Evolutionary conservation across 352 stramenopile genomes (phyloP).

Genomic region (Thraustotheca clavata): DNA sequence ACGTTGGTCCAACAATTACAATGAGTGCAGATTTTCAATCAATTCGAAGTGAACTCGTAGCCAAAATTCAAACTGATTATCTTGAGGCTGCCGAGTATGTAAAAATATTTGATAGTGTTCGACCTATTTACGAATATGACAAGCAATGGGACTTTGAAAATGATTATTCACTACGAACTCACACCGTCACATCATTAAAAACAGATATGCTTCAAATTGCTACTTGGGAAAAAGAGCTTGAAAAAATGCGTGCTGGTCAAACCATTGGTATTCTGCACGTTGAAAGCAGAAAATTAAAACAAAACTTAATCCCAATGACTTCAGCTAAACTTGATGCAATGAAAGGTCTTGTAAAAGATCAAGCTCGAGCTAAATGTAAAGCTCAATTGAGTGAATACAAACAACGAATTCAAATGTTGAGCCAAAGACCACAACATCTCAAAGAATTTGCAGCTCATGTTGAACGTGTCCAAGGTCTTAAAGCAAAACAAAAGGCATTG

Average conservation of each 20-base stretch:
- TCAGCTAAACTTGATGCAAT: slow-evolving; percentile 88
- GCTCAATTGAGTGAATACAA: slow-evolving; percentile 87
- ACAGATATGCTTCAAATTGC: slow-evolving; percentile 87
- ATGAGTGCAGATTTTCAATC: slow-evolving; percentile 58
- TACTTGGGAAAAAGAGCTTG: slow-evolving; percentile 90
- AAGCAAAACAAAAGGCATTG: slow-evolving; percentile 68
- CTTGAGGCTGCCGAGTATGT: slow-evolving; percentile 83
- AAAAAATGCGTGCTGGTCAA: slow-evolving; percentile 89
- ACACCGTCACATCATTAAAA: slow-evolving; percentile 83
- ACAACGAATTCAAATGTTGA: slow-evolving; percentile 72
- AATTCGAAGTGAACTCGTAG: slow-evolving; percentile 66
- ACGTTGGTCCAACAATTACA: slow-evolving; percentile 70
- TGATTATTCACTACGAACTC: slow-evolving; percentile 62
- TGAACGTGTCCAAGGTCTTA: slow-evolving; percentile 63
- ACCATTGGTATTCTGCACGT: slow-evolving; percentile 90
- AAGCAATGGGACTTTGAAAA: slow-evolving; percentile 84
- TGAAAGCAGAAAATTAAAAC: slow-evolving; percentile 90
- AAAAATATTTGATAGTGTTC: slow-evolving; percentile 87
- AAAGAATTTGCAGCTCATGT: slow-evolving; percentile 90
- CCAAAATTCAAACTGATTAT: slow-evolving; percentile 85
- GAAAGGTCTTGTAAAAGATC: slow-evolving; percentile 88
- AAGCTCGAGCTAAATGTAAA: slow-evolving; percentile 83
- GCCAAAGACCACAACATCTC: slow-evolving; percentile 77
- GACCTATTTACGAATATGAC: slow-evolving; percentile 89
- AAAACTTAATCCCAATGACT: slow-evolving; percentile 88